These are phyloP conservation scores for Salix suchowensis DNA, from an alignment of 345 rosid species.

Conservation along the genomic window DNA sequence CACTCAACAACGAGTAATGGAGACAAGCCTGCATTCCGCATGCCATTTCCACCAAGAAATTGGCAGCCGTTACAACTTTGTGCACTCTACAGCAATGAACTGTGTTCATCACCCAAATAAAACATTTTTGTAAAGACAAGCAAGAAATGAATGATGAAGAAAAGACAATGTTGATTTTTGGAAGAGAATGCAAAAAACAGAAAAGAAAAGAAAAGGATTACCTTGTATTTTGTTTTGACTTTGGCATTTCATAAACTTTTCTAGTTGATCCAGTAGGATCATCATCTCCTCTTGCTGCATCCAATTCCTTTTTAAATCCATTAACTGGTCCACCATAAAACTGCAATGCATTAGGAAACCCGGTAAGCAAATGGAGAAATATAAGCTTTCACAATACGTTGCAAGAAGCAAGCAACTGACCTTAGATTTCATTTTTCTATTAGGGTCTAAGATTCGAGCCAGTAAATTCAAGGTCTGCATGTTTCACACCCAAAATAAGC, in stretches of 20 bases:
- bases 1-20: not conserved
- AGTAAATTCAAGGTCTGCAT: constrained; percentile 66
- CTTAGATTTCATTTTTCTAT: constrained; percentile 71
- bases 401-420: constrained; percentile 24
- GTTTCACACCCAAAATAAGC: constrained; percentile 7
- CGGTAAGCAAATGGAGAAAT: constrained; percentile 15
- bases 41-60: not conserved
- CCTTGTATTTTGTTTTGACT: constrained; percentile 34
- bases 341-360: constrained; percentile 34
- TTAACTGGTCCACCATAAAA: constrained; percentile 58
- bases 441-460: constrained; percentile 66
- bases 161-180: not conserved
- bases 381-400: constrained; percentile 3
- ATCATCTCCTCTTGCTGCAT: constrained; percentile 19
- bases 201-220: constrained; percentile 14
- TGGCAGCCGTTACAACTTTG: not conserved
- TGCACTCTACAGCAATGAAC: not conserved
- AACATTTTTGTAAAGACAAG: not conserved
- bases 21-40: not conserved
- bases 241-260: constrained; percentile 4
- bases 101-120: not conserved
- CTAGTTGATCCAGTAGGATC: constrained; percentile 21
- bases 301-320: constrained; percentile 29
- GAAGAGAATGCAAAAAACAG: not conserved
- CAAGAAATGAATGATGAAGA: not conserved